Conservation (phyloP, 371 early-diverging fungal genomes). For the Syncephalastrum sp. region DNA sequence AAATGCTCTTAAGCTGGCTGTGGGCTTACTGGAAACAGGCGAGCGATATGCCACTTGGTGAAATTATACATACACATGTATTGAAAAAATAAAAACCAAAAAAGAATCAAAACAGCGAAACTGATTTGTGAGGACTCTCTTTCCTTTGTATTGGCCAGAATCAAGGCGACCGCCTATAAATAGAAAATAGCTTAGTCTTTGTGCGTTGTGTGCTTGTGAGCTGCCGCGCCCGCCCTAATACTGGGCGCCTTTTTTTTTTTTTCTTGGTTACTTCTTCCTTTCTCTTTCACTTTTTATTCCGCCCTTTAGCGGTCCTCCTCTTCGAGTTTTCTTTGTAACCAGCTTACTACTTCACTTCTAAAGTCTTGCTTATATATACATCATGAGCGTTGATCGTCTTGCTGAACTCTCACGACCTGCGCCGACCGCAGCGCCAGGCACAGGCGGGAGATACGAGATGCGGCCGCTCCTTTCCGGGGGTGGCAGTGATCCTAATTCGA, state of each 20-base stretch:
- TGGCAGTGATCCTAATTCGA: conserved; percentile 24
- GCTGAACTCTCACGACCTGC: conserved; percentile 34
- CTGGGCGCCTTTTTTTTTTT: conserved; percentile 6
- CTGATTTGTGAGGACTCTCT: too few relatives aligned
- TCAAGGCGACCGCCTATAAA: too few relatives aligned
- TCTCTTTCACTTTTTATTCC: conserved; percentile 6
- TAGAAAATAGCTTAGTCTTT: too few relatives aligned
- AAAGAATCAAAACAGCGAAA: too few relatives aligned
- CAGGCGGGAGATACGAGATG: conserved; percentile 41
- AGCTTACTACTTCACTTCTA: neutral
- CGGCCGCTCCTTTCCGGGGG: conserved; percentile 37
- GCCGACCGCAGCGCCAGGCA: conserved; percentile 6
- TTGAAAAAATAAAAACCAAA: too few relatives aligned
- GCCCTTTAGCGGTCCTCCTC: conserved; percentile 2
- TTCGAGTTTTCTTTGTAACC: conserved; percentile 8
- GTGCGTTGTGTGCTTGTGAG: too few relatives aligned
- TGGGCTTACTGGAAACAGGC: conserved; percentile 53
- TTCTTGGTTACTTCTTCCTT: conserved; percentile 3
- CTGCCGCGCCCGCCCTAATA: too few relatives aligned
- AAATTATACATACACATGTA: neutral
- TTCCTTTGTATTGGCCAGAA: too few relatives aligned
- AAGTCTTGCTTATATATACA: neutral
- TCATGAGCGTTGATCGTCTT: conserved; percentile 49
- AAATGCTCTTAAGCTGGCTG: conserved; percentile 53
- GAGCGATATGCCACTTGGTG: conserved; percentile 49